Percentiles rank a stretch among this genome's conserved stretches.
Conservation (phyloP, 371 early-diverging fungal genomes). For the Blastocladiella emersonii region DNA sequence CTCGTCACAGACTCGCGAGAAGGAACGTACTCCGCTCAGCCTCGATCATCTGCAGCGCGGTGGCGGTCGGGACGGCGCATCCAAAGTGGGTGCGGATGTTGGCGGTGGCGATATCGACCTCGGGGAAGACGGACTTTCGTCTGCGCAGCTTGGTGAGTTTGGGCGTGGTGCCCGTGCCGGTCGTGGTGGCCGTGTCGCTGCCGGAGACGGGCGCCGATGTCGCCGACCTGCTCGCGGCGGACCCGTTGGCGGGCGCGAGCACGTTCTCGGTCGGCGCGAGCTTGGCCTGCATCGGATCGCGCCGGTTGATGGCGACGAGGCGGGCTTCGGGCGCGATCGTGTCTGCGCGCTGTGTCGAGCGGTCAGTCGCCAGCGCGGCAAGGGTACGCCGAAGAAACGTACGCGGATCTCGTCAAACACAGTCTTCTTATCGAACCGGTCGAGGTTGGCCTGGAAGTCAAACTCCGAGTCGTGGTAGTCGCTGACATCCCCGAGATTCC, state of each 20-base stretch:
- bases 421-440: slow-evolving; percentile 60
- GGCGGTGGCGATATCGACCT: not conserved
- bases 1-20: slow-evolving; percentile 11
- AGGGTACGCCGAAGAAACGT: not conserved
- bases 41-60: slow-evolving; percentile 41
- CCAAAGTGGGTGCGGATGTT: slow-evolving; percentile 9
- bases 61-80: slow-evolving; percentile 23
- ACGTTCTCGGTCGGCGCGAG: slow-evolving; percentile 42
- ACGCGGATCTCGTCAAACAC: slow-evolving; percentile 63
- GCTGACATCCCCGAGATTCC: slow-evolving; percentile 44
- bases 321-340: slow-evolving; percentile 51
- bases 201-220: too few relatives aligned
- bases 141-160: too few relatives aligned
- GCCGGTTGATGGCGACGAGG: slow-evolving; percentile 47
- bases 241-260: slow-evolving; percentile 18
- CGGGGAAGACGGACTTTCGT: slow-evolving; percentile 8
- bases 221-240: too few relatives aligned
- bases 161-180: too few relatives aligned
- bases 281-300: slow-evolving; percentile 14
- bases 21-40: slow-evolving; percentile 35
- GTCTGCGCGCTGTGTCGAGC: slow-evolving; percentile 37
- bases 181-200: too few relatives aligned
- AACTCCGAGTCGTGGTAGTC: slow-evolving; percentile 52
- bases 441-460: slow-evolving; percentile 63
- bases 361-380: not conserved